Conservation (phyloP, 2,329 filamentous ascomycete genomes). For the Cytospora leucostoma region DNA sequence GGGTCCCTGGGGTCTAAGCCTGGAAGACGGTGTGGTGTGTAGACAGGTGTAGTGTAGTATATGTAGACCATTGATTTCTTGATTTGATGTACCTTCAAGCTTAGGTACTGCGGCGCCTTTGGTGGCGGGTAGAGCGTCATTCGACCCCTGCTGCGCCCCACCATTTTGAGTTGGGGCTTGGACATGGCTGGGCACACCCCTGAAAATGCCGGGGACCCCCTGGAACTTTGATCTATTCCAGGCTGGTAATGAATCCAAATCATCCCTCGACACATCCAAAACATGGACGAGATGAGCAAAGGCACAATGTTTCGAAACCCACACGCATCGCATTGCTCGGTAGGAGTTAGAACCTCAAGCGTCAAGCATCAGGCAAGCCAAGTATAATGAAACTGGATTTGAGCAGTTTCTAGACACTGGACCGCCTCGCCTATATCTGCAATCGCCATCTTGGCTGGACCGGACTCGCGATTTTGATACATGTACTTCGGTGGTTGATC, state of each 20-base stretch:
- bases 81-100: not conserved
- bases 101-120: not conserved
- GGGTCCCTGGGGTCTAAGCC: not conserved
- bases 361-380: not conserved
- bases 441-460: too few relatives aligned
- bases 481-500: not conserved
- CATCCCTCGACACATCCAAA: conserved; percentile 1
- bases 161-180: conserved; percentile 14
- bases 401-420: too few relatives aligned
- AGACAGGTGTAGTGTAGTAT: not conserved
- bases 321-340: not conserved
- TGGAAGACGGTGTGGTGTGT: not conserved
- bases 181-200: not conserved
- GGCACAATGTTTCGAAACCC: not conserved
- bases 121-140: conserved; percentile 9
- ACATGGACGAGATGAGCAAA: not conserved
- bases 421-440: too few relatives aligned
- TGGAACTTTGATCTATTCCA: not conserved
- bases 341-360: not conserved
- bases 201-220: conserved; percentile 15
- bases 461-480: too few relatives aligned
- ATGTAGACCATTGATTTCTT: not conserved
- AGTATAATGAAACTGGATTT: not conserved
- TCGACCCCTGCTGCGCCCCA: conserved; percentile 14
- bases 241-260: not conserved